Percentiles rank a stretch among this genome's conserved stretches.
These are phyloP conservation scores for cucumber (Cucumis sativus) DNA, from an alignment of 306 rosid species.

Conservation along the genomic window Cucumber_9930_V3 NC_026656.2:1312001-1312500, in stretches of 20 bases:
- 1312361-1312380: background rate
- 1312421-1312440: background rate
- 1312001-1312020: no score
- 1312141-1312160: background rate
- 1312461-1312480: background rate
- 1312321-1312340: background rate
- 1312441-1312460: background rate
- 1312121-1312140: no score
- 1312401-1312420: background rate
- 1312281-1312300: slow-evolving; percentile 77
- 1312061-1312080: no score
- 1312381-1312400: background rate
- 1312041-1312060: no score
- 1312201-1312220: slow-evolving; percentile 98
- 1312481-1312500: background rate
- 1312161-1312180: slow-evolving; percentile 83
- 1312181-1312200: slow-evolving; percentile 94
- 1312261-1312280: slow-evolving; percentile 65
- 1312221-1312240: slow-evolving; percentile 83
- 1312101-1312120: no score
- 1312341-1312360: background rate
- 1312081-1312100: no score
- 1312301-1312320: background rate
- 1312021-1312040: no score
- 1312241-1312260: slow-evolving; percentile 57